Conservation (phyloP, 805 yeast species). For the Kodamaea hsintzibuensis region DNA sequence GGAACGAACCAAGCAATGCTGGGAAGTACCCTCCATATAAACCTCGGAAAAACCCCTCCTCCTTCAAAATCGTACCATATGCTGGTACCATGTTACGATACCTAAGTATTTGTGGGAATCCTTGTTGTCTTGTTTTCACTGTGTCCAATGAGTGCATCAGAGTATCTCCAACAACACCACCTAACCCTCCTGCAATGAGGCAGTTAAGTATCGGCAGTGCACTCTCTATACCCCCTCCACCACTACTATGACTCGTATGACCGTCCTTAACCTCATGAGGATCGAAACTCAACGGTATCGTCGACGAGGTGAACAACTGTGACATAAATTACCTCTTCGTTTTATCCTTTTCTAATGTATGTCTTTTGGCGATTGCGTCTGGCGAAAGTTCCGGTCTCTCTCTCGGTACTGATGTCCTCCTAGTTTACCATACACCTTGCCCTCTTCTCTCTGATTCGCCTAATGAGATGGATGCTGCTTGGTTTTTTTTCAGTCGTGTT, state of each 20-base stretch:
- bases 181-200: conserved; percentile 89
- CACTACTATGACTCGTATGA: not conserved
- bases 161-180: conserved; percentile 91
- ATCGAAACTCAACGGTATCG: conserved; percentile 37
- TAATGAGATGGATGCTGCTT: not conserved
- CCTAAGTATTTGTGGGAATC: conserved; percentile 68
- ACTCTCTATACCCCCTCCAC: not conserved
- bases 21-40: conserved; percentile 91
- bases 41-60: conserved; percentile 86
- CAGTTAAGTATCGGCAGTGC: conserved; percentile 51
- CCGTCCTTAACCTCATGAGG: conserved; percentile 16
- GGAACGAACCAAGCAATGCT: conserved; percentile 89
- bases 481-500: not conserved
- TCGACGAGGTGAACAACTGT: conserved; percentile 29
- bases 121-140: conserved; percentile 96
- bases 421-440: not conserved
- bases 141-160: conserved; percentile 96
- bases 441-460: not conserved
- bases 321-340: conserved; percentile 17
- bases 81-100: conserved; percentile 78
- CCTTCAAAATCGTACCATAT: conserved; percentile 66
- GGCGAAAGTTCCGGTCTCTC: not conserved
- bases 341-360: not conserved
- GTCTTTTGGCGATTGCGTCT: not conserved
- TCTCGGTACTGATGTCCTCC: not conserved